A percentile compares a stretch with the other conserved stretches of the same genome.
These are phyloP conservation scores for Lentinula aciculospora DNA, from an alignment of 768 basidiomycete species.

Conservation along the genomic window DNA sequence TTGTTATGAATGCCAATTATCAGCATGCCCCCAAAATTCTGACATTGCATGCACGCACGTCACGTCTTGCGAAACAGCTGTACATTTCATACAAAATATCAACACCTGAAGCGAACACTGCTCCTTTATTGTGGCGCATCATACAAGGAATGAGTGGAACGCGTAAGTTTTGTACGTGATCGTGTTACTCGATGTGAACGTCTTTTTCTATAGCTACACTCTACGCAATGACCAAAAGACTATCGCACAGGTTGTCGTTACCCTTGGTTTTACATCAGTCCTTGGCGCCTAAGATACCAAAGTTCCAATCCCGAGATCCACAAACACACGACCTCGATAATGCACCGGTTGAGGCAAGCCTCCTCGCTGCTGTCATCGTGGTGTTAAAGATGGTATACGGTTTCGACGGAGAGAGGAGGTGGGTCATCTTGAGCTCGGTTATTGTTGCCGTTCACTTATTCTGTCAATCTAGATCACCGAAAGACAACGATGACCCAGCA, in stretches of 20 bases:
- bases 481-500: constrained; percentile 47
- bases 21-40: constrained; percentile 63
- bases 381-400: constrained; percentile 86
- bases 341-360: constrained; percentile 60
- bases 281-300: constrained; percentile 37
- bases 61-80: constrained; percentile 56
- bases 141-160: constrained; percentile 63
- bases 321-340: constrained; percentile 53
- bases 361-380: constrained; percentile 56
- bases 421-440: constrained; percentile 11
- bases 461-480: constrained; percentile 33
- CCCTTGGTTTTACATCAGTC: constrained; percentile 55
- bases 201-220: constrained; percentile 43
- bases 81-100: constrained; percentile 47
- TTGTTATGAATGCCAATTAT: not conserved
- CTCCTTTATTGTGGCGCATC: constrained; percentile 74
- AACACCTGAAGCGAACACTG: constrained; percentile 72
- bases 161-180: constrained; percentile 44
- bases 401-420: constrained; percentile 65
- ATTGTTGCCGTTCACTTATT: constrained; percentile 10
- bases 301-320: constrained; percentile 30
- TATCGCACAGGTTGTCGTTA: constrained; percentile 50
- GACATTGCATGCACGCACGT: constrained; percentile 52
- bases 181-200: not conserved
- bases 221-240: constrained; percentile 57